Percentiles rank a stretch among this genome's conserved stretches.
These are phyloP conservation scores for Huntiella bhutanensis DNA, from an alignment of 2,329 filamentous ascomycete species.

Conservation along the genomic window DNA sequence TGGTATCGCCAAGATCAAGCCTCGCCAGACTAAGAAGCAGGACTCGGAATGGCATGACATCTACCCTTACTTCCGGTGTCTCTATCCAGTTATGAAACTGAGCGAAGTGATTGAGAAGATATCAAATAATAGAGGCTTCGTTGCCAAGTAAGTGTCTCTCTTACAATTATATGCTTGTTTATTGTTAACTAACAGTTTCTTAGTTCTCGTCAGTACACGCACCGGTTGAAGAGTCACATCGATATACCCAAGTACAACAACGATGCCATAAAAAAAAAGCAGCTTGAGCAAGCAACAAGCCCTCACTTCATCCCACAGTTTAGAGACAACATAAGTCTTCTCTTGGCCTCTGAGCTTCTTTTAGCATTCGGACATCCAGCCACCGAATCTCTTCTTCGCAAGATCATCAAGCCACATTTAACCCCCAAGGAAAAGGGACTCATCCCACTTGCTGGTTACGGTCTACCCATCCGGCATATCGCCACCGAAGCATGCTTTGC, in stretches of 20 bases:
- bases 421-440: no score
- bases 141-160: background rate
- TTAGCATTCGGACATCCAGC: no score
- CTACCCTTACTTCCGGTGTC: background rate
- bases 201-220: conserved; percentile 15
- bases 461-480: no score
- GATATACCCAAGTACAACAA: conserved; percentile 16
- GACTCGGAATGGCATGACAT: background rate
- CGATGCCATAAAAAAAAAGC: background rate
- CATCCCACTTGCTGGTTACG: no score
- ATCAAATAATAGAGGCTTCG: background rate
- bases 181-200: background rate
- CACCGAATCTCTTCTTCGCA: no score
- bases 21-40: background rate
- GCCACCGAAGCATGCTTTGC: no score
- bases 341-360: no score
- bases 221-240: conserved; percentile 16
- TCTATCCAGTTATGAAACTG: background rate
- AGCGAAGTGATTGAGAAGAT: background rate
- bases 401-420: no score
- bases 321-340: no score
- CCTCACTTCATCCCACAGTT: no score
- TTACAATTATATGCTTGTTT: background rate
- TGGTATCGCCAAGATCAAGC: background rate
- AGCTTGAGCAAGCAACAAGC: background rate